Conservation (phyloP, 306 rosid genomes). For the Cucumis hystrix region DNA sequence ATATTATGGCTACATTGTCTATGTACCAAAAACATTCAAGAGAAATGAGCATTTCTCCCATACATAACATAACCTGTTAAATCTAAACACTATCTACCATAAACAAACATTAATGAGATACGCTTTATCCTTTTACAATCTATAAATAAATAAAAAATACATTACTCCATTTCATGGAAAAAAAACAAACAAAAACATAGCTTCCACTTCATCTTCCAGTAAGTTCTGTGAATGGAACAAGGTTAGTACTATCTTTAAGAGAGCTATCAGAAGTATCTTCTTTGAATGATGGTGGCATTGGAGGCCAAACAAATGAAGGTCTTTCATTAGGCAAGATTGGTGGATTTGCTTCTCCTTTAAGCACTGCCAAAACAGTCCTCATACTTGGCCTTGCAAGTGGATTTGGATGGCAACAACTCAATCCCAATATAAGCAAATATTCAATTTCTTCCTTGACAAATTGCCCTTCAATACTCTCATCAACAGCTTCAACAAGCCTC, state of each 20-base stretch:
- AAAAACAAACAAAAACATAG: too few species aligned
- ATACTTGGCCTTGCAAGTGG: slow-evolving; percentile 58
- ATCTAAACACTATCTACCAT: too few species aligned
- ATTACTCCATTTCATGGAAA: too few species aligned
- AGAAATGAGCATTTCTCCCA: too few species aligned
- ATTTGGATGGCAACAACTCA: slow-evolving; percentile 78
- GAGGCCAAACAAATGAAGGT: slow-evolving; percentile 48
- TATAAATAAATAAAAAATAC: too few species aligned
- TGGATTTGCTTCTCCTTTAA: slow-evolving; percentile 38
- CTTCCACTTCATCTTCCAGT: neutral
- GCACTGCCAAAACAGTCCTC: slow-evolving; percentile 44
- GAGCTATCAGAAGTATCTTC: neutral
- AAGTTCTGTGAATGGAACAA: neutral
- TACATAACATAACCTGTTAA: too few species aligned
- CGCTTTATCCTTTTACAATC: too few species aligned
- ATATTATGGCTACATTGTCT: too few species aligned
- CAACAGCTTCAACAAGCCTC: slow-evolving; percentile 23
- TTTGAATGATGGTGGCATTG: slow-evolving; percentile 37
- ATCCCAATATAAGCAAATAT: slow-evolving; percentile 38
- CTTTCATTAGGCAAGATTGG: slow-evolving; percentile 35
- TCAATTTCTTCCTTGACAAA: slow-evolving; percentile 9
- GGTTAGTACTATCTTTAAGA: neutral
- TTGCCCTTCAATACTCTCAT: slow-evolving; percentile 21
- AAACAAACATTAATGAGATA: too few species aligned
- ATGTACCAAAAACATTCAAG: too few species aligned